Conservation (phyloP, 345 rosid genomes). For the Cardamine resedifolia region DNA sequence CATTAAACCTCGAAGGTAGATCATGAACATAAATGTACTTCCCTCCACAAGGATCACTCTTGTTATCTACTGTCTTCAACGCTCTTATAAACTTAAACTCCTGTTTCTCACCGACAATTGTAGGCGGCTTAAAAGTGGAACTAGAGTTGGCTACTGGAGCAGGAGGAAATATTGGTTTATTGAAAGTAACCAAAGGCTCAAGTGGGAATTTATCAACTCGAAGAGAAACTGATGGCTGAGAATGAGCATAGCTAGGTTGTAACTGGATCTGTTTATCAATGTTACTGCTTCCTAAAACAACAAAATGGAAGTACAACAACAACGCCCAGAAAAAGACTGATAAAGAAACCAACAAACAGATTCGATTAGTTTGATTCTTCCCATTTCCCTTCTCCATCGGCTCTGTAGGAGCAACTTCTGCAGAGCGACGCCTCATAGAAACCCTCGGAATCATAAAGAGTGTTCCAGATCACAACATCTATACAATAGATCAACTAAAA, state of each 20-base stretch:
- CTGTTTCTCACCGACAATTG: conserved; percentile 16
- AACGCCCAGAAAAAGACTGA: conserved; percentile 68
- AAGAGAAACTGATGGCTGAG: conserved; percentile 30
- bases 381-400: conserved; percentile 63
- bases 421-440: conserved; percentile 71
- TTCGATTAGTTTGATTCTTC: conserved; percentile 51
- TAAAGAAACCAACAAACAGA: conserved; percentile 54
- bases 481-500: conserved; percentile 6
- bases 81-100: conserved; percentile 62
- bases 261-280: conserved; percentile 42
- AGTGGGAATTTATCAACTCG: conserved; percentile 38
- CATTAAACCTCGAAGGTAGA: conserved; percentile 75
- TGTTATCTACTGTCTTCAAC: conserved; percentile 66
- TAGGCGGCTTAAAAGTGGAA: conserved; percentile 20
- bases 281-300: conserved; percentile 45
- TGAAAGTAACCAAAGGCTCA: conserved; percentile 11
- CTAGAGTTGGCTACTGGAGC: conserved; percentile 1
- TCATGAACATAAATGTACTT: conserved; percentile 79
- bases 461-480: conserved; percentile 28
- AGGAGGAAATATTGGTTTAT: conserved; percentile 24
- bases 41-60: conserved; percentile 83
- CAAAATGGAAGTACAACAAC: conserved; percentile 66
- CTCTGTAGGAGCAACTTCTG: conserved; percentile 40
- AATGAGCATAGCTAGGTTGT: conserved; percentile 26
- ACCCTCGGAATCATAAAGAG: conserved; percentile 29